A percentile compares a stretch with the other conserved stretches of the same genome.
Conservation (phyloP, 148 eudicot species). For the Arctostaphylos glauca region DNA sequence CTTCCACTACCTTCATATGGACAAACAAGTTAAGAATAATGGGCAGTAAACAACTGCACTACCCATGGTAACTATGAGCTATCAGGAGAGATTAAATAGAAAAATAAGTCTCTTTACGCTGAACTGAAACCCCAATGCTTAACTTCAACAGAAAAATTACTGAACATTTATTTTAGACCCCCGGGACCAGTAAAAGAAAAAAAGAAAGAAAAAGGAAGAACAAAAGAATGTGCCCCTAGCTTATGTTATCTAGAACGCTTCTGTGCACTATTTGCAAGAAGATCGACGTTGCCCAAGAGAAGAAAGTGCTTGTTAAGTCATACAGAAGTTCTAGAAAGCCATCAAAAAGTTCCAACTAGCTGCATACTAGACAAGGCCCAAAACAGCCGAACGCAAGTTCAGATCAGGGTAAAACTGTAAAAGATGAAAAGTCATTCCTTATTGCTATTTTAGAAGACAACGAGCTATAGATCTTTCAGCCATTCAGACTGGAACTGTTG, state of each 20-base stretch:
- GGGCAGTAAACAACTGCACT: background rate
- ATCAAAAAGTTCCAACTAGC: background rate
- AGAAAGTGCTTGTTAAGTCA: background rate
- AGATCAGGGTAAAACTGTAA: background rate
- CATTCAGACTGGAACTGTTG: background rate
- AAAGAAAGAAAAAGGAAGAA: background rate
- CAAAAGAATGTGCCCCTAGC: background rate
- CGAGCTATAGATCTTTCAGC: background rate
- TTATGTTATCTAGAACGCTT: background rate
- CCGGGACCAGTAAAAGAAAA: background rate
- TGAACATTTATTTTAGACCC: background rate
- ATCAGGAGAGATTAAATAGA: background rate
- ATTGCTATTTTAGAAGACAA: background rate
- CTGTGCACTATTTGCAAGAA: background rate
- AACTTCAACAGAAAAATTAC: background rate
- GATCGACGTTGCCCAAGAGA: background rate
- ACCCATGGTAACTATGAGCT: background rate
- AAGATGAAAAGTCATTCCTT: background rate
- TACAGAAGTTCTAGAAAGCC: background rate
- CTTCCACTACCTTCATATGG: background rate
- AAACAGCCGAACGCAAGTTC: background rate
- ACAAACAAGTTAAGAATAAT: background rate
- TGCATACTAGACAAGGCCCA: background rate
- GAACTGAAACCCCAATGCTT: background rate
- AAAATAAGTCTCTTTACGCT: background rate